Percentiles rank a stretch among this genome's conserved stretches.
Conservation (phyloP, 2,329 filamentous ascomycete genomes). For the Alternaria gaisen region DNA sequence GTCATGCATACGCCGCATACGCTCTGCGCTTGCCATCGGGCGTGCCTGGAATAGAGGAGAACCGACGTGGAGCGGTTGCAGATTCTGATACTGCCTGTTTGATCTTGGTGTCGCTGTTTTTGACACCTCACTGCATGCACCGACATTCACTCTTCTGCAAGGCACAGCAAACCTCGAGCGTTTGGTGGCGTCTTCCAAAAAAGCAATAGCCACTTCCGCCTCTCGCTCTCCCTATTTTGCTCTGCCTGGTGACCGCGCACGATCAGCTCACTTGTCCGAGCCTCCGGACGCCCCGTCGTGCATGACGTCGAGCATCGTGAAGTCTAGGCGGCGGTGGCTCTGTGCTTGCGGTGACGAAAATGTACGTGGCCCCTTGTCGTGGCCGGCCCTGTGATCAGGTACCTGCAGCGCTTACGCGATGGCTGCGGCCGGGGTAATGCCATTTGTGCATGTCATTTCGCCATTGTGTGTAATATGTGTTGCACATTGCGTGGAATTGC, state of each 20-base stretch:
- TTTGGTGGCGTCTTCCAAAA: slow-evolving; percentile 1
- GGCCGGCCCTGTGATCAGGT: slow-evolving; percentile 18
- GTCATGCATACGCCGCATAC: slow-evolving; percentile 21
- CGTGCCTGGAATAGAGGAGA: slow-evolving; percentile 17
- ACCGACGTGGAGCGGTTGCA: slow-evolving; percentile 11
- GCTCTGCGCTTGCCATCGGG: slow-evolving; percentile 3
- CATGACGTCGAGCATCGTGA: slow-evolving; percentile 52
- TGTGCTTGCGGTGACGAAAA: slow-evolving; percentile 16
- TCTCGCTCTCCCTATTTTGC: neutral
- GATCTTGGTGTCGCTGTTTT: slow-evolving; percentile 1
- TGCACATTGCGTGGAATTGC: slow-evolving; percentile 24
- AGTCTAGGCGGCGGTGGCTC: slow-evolving; percentile 24
- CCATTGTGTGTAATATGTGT: slow-evolving; percentile 32
- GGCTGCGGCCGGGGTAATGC: neutral
- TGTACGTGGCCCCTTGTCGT: slow-evolving; percentile 12
- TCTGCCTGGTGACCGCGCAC: slow-evolving; percentile 9
- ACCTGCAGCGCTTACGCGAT: slow-evolving; percentile 16
- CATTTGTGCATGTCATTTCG: slow-evolving; percentile 25
- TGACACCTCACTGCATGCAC: neutral
- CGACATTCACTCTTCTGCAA: neutral
- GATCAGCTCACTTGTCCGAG: neutral
- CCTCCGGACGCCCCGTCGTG: slow-evolving; percentile 12
- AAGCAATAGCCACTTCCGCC: neutral
- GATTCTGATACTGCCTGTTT: slow-evolving; percentile 2
- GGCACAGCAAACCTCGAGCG: neutral